Base-by-base conservation (phyloP, 2,329 filamentous ascomycete genomes). In the Xylariomycetidae sp. region DNA sequence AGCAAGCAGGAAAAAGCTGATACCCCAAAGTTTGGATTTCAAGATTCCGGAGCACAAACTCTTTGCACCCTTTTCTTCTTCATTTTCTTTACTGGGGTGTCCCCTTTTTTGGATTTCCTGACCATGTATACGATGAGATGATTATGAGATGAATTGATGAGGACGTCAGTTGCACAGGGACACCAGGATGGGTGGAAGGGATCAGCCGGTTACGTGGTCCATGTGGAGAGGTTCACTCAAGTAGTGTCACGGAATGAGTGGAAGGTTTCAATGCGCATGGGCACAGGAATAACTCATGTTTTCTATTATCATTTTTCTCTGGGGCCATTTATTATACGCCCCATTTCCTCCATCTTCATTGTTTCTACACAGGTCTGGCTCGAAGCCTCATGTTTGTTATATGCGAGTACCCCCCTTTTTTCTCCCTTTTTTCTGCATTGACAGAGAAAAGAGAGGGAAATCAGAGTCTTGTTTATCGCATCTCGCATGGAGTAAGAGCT, bases 401-500 rank as follows among this genome's bases (percentile, higher is more conserved):
- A n/a, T n/a, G n/a, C n/a, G n/a, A n/a, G n/a, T n/a, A n/a, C n/a
- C n/a, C n/a, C n/a, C n/a, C n/a, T n/a, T n/a, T n/a, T n/a, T n/a
- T n/a, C n/a, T n/a, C n/a, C n/a, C n/a, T n/a, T n/a, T n/a, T n/a
- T n/a, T n/a, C n/a, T n/a, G n/a, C n/a, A n/a, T n/a, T n/a, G n/a
- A n/a, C n/a, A n/a, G n/a, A n/a, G n/a, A n/a, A n/a, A n/a, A n/a
- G n/a, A n/a, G n/a, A n/a, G n/a, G n/a, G n/a, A n/a, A n/a, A n/a
- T n/a, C n/a, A n/a, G n/a, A n/a, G 51, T 46, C 46, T 32, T 54
- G 43, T 40, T 44, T 45, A 46, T 55, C 48, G 47, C 51, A 53
- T 55, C n/a, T 49, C 46, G 45, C 50, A 49, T 48, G 50, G 48
- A 43, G 50, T 52, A 45, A 50, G 52, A 54, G 47, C 50, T 56